Base-by-base conservation (phyloP, 1,284 basidiomycete species). In the Somion occarium region DNA sequence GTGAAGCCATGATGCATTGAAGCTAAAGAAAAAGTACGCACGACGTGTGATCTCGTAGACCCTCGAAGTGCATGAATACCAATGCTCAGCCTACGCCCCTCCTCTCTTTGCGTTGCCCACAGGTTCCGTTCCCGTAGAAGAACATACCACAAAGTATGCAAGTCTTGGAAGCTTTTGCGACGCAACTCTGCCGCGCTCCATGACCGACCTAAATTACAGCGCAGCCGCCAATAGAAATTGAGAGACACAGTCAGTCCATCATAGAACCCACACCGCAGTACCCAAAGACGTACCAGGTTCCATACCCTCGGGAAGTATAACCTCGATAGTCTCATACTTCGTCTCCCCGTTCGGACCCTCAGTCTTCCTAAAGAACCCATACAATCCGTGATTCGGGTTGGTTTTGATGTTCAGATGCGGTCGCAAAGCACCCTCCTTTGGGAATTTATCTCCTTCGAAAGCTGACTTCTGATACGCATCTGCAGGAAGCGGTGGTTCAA, bases 71-170 rank as follows among this genome's bases (percentile, higher is more conserved):
- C 23, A 23, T 19, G 13, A 5, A 3, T n/a, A 25, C 51, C 18
- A 23, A 78, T 69, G 3, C 82, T 79, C 56, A 88, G 61, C 53
- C 91, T 72, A 56, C 85, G 75, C 39, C 79, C 75, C 63, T 93
- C 92, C 57, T 88, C 86, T 54, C 73, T 75, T 68, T 97, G 93
- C n/a, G 93, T 93, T 13, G 88, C 85, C 49, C 97, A 74, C 18
- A 95, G 71, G 69, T 98, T 98, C 7, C 89, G 81, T 68, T 98
- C 95, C 55, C 91, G 78, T 34, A 93, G 64, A 22, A 93, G 73
- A 44, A 97, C 77, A 67, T 95, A 97, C 94, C 95, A 98, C 45
- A 98, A 74, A 18, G 84, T 89, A 69, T 98, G 94, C 57, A 98
- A 72, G 65, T 98, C 94, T 56, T 83, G 80, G 73, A 98, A 98